Base-by-base conservation (phyloP, 2,329 filamentous ascomycete species). In the Teratosphaeriaceae sp. region DNA sequence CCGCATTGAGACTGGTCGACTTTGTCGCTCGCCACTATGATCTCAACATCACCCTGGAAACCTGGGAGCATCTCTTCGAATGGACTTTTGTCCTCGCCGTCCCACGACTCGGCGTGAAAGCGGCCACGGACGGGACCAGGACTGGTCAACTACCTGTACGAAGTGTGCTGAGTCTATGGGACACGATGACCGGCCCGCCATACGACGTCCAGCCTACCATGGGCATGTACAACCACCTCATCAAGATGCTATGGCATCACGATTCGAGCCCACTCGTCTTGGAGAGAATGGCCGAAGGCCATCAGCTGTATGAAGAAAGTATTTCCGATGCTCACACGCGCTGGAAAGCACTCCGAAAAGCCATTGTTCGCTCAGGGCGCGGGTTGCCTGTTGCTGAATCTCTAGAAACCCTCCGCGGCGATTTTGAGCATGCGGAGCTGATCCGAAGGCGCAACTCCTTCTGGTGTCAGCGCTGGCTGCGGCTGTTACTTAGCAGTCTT, bases 61-160 rank as follows among this genome's bases (percentile, higher is more conserved):
- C 79, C 15, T 90, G 86, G 85, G 70, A 72, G 6, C 75, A 81
- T 42, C 63, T 90, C 2, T 67, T 89, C 13, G 71, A 78, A 47
- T 85, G 83, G 75, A 74, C 82, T 0, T 82, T 79, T 53, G 67
- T 85, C 8, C 69, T 80, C 30, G 67, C 72, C 2, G 37, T 41
- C 2, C 59, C 66, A 59, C 48, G 67, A 56, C 29, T 21, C 13
- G 49, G 44, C 20, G 45, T 27, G 18, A 31, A 69, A 64, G 37
- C 61, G 53, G 26, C 48, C 48, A 37, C 65, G 51, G 42, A 63
- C 31, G 50, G 37, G 45, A 56, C 22, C 47, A 55, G 31, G 61
- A 64, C 35, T 21, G 65, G 42, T 47, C 48, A 60, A 43, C 56
- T 80, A 6, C 58, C 66, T 0, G 36, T 56, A 2, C 48, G 64